phyloP scores from a whole-genome alignment of 2,329 filamentous ascomycete genomes.

The Neonectria sp. region DNA sequence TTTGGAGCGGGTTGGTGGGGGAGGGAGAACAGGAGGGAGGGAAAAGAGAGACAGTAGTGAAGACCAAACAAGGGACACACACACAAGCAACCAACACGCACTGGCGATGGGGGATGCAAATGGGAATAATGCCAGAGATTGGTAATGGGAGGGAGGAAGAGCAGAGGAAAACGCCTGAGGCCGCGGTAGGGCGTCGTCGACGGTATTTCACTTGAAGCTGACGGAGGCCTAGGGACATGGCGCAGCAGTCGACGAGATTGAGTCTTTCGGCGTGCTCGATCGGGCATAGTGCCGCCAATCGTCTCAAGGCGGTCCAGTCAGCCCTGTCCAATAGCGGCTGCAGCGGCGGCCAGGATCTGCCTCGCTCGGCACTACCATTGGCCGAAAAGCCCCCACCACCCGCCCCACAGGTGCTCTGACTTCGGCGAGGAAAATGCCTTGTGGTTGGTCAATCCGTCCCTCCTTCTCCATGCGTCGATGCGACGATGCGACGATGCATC shows the following conservation, averaged over 20 bases:
- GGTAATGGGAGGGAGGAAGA: slow-evolving; percentile 34
- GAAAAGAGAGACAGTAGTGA: background rate
- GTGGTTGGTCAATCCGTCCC: slow-evolving; percentile 52
- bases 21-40: background rate
- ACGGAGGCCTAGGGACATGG: slow-evolving; percentile 44
- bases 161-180: slow-evolving; percentile 51
- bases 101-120: background rate
- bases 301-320: slow-evolving; percentile 17
- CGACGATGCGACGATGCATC: slow-evolving; percentile 28
- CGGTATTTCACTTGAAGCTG: slow-evolving; percentile 54
- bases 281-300: slow-evolving; percentile 52
- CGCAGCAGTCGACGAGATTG: slow-evolving; percentile 53
- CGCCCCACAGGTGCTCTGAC: slow-evolving; percentile 47
- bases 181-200: slow-evolving; percentile 51
- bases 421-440: slow-evolving; percentile 53
- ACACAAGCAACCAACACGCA: slow-evolving; percentile 1
- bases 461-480: slow-evolving; percentile 15
- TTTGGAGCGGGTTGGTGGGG: background rate
- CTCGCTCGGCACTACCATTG: slow-evolving; percentile 45
- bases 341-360: slow-evolving; percentile 23
- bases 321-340: slow-evolving; percentile 47
- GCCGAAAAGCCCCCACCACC: slow-evolving; percentile 40
- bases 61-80: background rate
- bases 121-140: slow-evolving; percentile 13
- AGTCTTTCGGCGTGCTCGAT: slow-evolving; percentile 63